Evolutionary conservation across 208 protist genomes (phyloP).

Genomic region (Porcisia hertigi): DNA sequence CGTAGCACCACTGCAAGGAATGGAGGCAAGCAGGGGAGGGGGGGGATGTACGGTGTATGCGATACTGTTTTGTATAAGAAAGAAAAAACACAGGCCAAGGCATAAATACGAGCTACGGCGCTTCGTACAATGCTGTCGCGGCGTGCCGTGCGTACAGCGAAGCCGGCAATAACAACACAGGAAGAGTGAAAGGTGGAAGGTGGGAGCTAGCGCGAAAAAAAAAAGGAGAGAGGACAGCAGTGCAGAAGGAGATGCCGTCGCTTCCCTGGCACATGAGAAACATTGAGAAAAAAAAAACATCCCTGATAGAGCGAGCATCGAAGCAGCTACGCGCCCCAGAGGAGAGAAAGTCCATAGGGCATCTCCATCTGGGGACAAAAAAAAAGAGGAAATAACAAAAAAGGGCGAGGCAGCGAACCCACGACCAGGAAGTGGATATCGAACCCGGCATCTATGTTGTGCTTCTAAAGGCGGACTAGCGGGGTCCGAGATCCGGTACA

Average conservation of each 20-base stretch:
- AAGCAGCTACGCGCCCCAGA: background rate
- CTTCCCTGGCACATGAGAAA: background rate
- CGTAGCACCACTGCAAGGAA: background rate
- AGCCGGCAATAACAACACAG: too few species aligned
- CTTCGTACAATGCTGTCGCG: too few species aligned
- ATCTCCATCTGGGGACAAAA: too few species aligned
- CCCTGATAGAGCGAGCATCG: conserved; percentile 6
- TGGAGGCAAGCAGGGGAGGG: too few species aligned
- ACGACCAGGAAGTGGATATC: conserved; percentile 1
- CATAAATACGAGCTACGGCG: too few species aligned
- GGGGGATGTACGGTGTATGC: too few species aligned
- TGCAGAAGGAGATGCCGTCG: background rate
- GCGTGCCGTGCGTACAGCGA: too few species aligned
- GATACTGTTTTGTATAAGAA: too few species aligned
- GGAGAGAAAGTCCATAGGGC: background rate
- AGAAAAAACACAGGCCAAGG: too few species aligned
- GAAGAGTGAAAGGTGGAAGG: background rate
- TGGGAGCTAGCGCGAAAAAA: background rate
- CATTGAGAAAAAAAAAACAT: conserved; percentile 2
- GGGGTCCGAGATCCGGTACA: too few species aligned
- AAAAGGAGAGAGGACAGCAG: conserved; percentile 12
- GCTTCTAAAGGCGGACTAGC: too few species aligned
- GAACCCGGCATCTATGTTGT: background rate
- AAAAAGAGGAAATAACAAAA: background rate
- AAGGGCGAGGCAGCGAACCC: background rate